Conservation (phyloP, 495 filamentous ascomycete species). For the Penicillium tannophilum region DNA sequence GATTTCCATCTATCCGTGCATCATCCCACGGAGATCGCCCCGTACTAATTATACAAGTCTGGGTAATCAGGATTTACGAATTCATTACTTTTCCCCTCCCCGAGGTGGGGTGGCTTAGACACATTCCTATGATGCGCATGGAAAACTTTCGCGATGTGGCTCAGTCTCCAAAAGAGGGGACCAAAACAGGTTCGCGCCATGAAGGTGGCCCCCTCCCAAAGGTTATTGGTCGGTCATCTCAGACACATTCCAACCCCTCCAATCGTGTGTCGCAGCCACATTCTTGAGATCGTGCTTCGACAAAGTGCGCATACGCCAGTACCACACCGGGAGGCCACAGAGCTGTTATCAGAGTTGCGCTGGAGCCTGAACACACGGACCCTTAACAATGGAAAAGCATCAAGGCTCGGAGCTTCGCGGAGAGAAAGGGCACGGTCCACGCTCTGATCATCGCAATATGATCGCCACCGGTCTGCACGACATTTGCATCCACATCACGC, state of each 20-base stretch:
- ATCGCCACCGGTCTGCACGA: conserved; percentile 33
- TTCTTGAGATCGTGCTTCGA: conserved; percentile 19
- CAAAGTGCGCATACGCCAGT: neutral
- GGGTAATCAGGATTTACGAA: neutral
- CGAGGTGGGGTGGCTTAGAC: conserved; percentile 25
- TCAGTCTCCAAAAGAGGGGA: conserved; percentile 13
- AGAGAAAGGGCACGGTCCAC: conserved; percentile 29
- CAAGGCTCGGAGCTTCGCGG: conserved; percentile 11
- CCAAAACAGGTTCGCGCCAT: conserved; percentile 13
- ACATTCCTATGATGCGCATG: conserved; percentile 21
- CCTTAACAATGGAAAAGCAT: neutral
- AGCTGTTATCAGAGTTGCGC: conserved; percentile 4
- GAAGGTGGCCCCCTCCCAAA: conserved; percentile 13
- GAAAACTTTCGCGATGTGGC: conserved; percentile 28
- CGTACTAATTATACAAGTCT: neutral
- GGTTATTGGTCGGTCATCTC: conserved; percentile 21
- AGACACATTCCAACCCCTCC: conserved; percentile 35
- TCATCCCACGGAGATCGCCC: conserved; percentile 2
- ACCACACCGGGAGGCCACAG: conserved; percentile 15
- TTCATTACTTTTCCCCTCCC: neutral
- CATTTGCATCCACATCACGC: conserved; percentile 22
- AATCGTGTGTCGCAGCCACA: conserved; percentile 24
- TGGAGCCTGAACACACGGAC: conserved; percentile 26
- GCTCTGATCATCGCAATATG: conserved; percentile 27
- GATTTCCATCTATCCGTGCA: conserved; percentile 1